Evolutionary conservation across 345 rosid species (phyloP).

Genomic region (Brassica cretica): DNA sequence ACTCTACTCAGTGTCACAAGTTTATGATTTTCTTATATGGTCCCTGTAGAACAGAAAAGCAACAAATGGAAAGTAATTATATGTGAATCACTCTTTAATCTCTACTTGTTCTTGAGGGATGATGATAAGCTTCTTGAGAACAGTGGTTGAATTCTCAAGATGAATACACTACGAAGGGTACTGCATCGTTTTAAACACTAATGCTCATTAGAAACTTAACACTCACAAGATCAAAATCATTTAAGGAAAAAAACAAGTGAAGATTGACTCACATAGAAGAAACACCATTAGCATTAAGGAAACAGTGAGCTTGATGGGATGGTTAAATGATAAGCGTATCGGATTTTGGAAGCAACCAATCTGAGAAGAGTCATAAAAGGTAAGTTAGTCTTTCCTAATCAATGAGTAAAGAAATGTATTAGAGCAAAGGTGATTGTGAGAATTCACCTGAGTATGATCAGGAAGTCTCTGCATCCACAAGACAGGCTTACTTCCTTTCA

Average conservation of each 20-base stretch:
- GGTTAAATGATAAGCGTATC: conserved; percentile 31
- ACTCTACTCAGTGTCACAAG: not conserved
- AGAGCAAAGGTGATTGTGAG: conserved; percentile 48
- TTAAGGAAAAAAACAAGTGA: not conserved
- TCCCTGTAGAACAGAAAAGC: conserved; percentile 9
- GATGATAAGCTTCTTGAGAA: conserved; percentile 22
- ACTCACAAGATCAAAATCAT: not conserved
- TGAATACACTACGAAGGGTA: conserved; percentile 67
- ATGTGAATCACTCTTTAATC: not conserved
- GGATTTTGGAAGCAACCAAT: conserved; percentile 55
- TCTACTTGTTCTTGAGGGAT: conserved; percentile 17
- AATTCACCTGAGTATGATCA: conserved; percentile 38
- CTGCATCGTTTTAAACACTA: conserved; percentile 43
- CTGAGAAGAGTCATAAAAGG: conserved; percentile 39
- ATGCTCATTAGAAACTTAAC: conserved; percentile 5
- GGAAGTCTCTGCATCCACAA: conserved; percentile 57
- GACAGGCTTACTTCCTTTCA: conserved; percentile 53
- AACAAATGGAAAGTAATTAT: conserved; percentile 2
- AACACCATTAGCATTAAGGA: conserved; percentile 70
- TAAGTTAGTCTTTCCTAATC: conserved; percentile 3
- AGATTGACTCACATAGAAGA: conserved; percentile 61
- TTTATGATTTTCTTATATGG: conserved; percentile 4
- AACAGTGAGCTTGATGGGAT: conserved; percentile 67
- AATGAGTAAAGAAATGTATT: not conserved
- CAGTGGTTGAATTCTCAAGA: conserved; percentile 42